Evolutionary conservation across 2,329 filamentous ascomycete genomes (phyloP), one percentile per base, ranked within the genome.

Genomic region (Cadophora gregata): DNA sequence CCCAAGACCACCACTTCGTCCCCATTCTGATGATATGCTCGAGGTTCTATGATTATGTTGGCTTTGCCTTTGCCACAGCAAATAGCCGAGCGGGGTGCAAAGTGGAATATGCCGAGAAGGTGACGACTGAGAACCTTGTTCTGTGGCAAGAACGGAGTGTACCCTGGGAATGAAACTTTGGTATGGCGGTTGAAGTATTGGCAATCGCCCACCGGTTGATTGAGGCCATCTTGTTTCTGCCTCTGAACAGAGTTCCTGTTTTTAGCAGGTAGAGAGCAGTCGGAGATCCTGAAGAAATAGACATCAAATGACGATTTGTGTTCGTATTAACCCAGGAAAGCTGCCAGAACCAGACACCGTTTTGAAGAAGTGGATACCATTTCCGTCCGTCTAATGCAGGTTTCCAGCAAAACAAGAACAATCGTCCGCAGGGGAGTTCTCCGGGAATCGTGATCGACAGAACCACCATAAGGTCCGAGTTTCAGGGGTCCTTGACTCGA

Each of bases 391-490:
- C 55, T 53, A 45, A 60, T 64, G 62, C 68, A 67, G 50, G 45
- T 63, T 56, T 36, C 47, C 51, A 33, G 50, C 27, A 53, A 27
- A 56, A 24, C 27, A 56, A 61, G 63, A 58, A 56, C 45, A 62
- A 21, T 45, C 42, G 53, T 10, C 36, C 27, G 25, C 59, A 65
- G 58, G 66, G 66, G 56, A 47, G 50, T 65, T 55, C 59, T 62
- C 45, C 56, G 62, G 70, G 48, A 64, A 64, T 66, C 59, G 70
- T 68, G 68, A 72, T 70, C 70, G 55, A 65, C 67, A 59, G 24
- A 51, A 55, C 53, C 58, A 59, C 62, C 45, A 61, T 66, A 60
- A 64, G 56, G 67, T 64, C 67, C 59, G 56, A 61, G 59, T 67
- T 56, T 47, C 65, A 67, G 42, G 68, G 68, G 59, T 58, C 51